Evolutionary conservation across 2,329 filamentous ascomycete genomes (phyloP).

Genomic region (Fusarium sp.): DNA sequence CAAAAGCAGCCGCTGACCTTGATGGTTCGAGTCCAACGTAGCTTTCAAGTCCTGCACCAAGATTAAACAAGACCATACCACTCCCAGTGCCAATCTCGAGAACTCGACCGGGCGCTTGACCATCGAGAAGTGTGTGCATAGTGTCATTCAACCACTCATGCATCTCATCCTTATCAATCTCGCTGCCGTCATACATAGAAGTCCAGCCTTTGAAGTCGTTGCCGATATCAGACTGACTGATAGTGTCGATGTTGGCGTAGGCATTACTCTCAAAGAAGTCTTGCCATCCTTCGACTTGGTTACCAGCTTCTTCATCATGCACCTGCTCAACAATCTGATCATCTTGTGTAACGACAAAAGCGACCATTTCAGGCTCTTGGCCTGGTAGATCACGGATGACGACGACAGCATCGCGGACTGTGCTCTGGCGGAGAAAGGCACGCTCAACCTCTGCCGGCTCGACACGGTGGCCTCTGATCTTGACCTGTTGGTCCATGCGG

Average conservation of each 20-base stretch:
- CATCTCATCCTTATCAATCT: slow-evolving; percentile 47
- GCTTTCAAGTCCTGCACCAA: slow-evolving; percentile 30
- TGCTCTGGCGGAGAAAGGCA: neutral
- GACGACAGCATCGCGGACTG: slow-evolving; percentile 3
- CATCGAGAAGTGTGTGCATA: slow-evolving; percentile 37
- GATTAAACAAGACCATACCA: slow-evolving; percentile 51
- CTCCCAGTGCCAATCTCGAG: slow-evolving; percentile 49
- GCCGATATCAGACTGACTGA: slow-evolving; percentile 29
- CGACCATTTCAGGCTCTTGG: slow-evolving; percentile 22
- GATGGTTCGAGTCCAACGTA: slow-evolving; percentile 48
- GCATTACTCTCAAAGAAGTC: slow-evolving; percentile 27
- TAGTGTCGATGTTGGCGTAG: slow-evolving; percentile 25
- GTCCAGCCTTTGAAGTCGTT: slow-evolving; percentile 49
- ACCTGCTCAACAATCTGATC: neutral
- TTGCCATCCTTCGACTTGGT: slow-evolving; percentile 35
- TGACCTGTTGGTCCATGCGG: slow-evolving; percentile 40
- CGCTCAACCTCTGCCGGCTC: slow-evolving; percentile 28
- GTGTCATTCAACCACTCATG: slow-evolving; percentile 51
- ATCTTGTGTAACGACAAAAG: slow-evolving; percentile 13
- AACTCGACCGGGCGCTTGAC: slow-evolving; percentile 17
- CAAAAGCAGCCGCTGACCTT: slow-evolving; percentile 34
- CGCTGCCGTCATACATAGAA: slow-evolving; percentile 48
- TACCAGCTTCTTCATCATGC: neutral
- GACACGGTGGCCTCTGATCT: slow-evolving; percentile 45
- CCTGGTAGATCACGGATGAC: slow-evolving; percentile 1